Base-by-base conservation (phyloP, 164 flowering plant species). In the Chloranthus sessilifolius region DNA sequence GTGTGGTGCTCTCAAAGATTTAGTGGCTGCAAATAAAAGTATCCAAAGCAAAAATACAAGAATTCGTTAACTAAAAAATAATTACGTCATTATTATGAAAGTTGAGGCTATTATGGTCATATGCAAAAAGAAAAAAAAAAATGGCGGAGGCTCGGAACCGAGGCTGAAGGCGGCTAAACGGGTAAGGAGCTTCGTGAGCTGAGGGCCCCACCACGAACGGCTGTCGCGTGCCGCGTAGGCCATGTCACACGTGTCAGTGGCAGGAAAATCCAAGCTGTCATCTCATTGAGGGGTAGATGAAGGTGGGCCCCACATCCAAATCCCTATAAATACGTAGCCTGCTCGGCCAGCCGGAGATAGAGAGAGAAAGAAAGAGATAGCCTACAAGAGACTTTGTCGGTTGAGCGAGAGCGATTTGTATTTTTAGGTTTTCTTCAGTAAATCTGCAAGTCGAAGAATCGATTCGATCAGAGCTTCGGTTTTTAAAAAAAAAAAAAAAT, bases 171-270 rank as follows among this genome's bases (percentile, higher is more conserved):
- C 57, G 60, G 67, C 61, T 40, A 10, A n/a, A 1, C 39, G 41
- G 45, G 16, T 12, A 17, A 9, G 43, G 11, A 37, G 4, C 15
- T 1, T 16, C n/a, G 10, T 19, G 31, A 19, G 20, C 20, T 1
- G 43, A 11, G 3, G 2, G 45, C 29, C 78, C 80, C 69, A 50
- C 81, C 65, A 60, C 43, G 69, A 74, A 71, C 80, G 85, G 86
- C 66, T 73, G 81, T 72, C 80, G 66, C 76, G 71, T 70, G 94
- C 82, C 82, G 86, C 82, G 68, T 74, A 65, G 73, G 55, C 15
- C 7, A 19, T 20, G 15, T 27, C n/a, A 47, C 75, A 78, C 83
- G 80, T 76, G 81, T 62, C 78, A n/a, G 1, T 22, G 28, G 14
- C 55, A 23, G 24, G 15, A 23, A 55, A 43, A 40, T 38, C 52